Conservation (phyloP, 2,329 filamentous ascomycete genomes). For the Coleophoma eucalyptorum region DNA sequence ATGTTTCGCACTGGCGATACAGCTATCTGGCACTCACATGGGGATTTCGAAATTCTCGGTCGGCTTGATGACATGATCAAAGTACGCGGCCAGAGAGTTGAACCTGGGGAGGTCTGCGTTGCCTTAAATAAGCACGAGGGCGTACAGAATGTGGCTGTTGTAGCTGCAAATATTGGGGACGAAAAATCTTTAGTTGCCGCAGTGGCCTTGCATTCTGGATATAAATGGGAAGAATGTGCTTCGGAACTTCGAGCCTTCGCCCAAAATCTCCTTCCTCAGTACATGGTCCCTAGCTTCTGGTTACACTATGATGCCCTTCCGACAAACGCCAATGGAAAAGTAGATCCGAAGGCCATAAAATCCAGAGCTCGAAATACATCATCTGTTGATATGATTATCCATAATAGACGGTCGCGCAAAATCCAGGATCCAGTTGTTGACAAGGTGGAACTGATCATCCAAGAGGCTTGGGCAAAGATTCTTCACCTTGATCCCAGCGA, state of each 20-base stretch:
- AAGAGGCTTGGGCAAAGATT: neutral
- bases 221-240: neutral
- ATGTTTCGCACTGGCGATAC: neutral
- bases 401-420: neutral
- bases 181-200: neutral
- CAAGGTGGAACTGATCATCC: neutral
- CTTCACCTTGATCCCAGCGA: neutral
- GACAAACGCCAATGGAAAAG: neutral
- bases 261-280: neutral
- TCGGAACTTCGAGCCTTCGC: neutral
- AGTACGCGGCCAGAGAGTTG: neutral
- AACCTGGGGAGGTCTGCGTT: neutral
- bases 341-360: neutral
- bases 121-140: neutral
- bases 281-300: neutral
- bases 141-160: neutral
- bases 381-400: neutral
- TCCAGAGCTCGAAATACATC: neutral
- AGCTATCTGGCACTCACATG: neutral
- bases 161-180: neutral
- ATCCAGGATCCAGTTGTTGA: neutral
- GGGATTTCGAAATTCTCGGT: neutral
- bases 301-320: neutral
- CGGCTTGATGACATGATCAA: neutral
- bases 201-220: neutral